A percentile compares a stretch with the other conserved stretches of the same genome.
Conservation (phyloP, 2,329 filamentous ascomycete species). For the Fusarium sp. region DNA sequence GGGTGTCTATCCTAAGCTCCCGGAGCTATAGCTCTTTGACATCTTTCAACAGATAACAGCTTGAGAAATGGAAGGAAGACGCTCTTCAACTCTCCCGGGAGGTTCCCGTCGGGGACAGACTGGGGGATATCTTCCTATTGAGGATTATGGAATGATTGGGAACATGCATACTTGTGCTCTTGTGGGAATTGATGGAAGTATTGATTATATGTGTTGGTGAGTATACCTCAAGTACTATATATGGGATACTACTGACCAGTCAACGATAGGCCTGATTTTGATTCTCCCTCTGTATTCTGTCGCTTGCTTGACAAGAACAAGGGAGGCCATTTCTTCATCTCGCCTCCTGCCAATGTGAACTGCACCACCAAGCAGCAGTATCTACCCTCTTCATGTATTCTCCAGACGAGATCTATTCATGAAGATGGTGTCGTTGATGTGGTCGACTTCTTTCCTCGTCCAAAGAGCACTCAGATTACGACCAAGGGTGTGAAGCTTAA, state of each 20-base stretch:
- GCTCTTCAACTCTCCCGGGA: slow-evolving; percentile 48
- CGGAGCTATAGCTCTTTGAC: neutral
- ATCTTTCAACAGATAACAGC: neutral
- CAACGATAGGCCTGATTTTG: slow-evolving; percentile 74
- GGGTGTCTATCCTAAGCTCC: neutral
- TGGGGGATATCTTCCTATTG: slow-evolving; percentile 70
- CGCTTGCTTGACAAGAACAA: slow-evolving; percentile 79
- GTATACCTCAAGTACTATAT: slow-evolving; percentile 25
- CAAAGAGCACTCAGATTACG: slow-evolving; percentile 67
- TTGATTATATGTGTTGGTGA: slow-evolving; percentile 83
- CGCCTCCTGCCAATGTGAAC: slow-evolving; percentile 60
- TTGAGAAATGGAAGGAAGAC: slow-evolving; percentile 49
- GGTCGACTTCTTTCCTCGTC: slow-evolving; percentile 80
- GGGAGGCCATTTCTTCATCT: slow-evolving; percentile 78
- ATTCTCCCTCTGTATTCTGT: slow-evolving; percentile 80
- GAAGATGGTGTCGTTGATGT: slow-evolving; percentile 80
- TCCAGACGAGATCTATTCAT: slow-evolving; percentile 81
- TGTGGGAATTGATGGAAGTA: slow-evolving; percentile 77
- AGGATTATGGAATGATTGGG: slow-evolving; percentile 83
- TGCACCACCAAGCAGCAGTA: slow-evolving; percentile 83
- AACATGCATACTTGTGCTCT: slow-evolving; percentile 84
- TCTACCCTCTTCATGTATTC: slow-evolving; percentile 77
- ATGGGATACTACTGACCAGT: neutral
- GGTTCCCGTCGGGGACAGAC: slow-evolving; percentile 50
- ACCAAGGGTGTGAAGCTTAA: slow-evolving; percentile 60